Conservation (phyloP, 805 yeast species). For the Myxozyma kluyveri region DNA sequence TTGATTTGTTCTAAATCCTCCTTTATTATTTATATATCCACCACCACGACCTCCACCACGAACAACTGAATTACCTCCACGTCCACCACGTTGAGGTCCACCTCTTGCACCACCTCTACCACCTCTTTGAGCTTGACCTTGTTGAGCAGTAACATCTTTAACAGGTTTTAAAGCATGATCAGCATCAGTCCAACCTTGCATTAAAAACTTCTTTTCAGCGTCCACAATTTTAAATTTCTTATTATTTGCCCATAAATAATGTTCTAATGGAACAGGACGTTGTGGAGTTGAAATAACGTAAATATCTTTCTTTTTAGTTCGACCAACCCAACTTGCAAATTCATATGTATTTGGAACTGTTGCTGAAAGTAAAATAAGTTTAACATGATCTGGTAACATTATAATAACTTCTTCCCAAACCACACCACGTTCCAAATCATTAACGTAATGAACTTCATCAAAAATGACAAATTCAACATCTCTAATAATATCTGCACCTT, state of each 20-base stretch:
- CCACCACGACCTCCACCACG: slow-evolving; percentile 42
- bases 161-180: slow-evolving; percentile 41
- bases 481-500: slow-evolving; percentile 94
- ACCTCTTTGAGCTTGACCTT: slow-evolving; percentile 44
- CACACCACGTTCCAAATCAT: slow-evolving; percentile 95
- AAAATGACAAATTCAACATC: slow-evolving; percentile 97
- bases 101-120: slow-evolving; percentile 37
- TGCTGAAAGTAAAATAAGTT: slow-evolving; percentile 85
- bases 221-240: slow-evolving; percentile 70
- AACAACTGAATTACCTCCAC: slow-evolving; percentile 38
- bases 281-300: slow-evolving; percentile 95
- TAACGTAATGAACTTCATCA: slow-evolving; percentile 97
- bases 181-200: slow-evolving; percentile 43
- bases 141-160: slow-evolving; percentile 36
- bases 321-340: slow-evolving; percentile 97
- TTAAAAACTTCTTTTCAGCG: slow-evolving; percentile 66
- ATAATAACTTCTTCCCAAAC: slow-evolving; percentile 99
- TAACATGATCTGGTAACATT: slow-evolving; percentile 95
- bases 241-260: slow-evolving; percentile 78
- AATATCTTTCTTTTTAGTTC: slow-evolving; percentile 93
- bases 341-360: slow-evolving; percentile 98
- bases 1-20: slow-evolving; percentile 47
- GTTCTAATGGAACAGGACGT: slow-evolving; percentile 93
- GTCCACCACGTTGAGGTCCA: slow-evolving; percentile 40
- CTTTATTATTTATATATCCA: slow-evolving; percentile 34